Evolutionary conservation across 805 yeast genomes (phyloP).

Genomic region (Wickerhamiella shivajii): DNA sequence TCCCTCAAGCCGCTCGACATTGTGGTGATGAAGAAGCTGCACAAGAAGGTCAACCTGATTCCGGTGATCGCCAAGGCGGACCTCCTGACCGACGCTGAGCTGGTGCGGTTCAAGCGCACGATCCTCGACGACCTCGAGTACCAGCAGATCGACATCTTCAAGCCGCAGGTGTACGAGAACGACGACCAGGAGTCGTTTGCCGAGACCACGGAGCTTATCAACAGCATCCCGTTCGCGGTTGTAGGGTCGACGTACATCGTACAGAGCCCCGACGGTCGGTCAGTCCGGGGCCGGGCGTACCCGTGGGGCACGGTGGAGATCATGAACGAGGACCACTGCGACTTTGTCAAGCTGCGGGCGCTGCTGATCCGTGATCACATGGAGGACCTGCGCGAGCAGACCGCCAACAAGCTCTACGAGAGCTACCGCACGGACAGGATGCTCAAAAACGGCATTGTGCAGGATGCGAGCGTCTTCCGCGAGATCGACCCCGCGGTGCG

Average conservation of each 20-base stretch:
- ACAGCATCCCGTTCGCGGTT: slow-evolving; percentile 79
- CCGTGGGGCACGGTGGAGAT: slow-evolving; percentile 98
- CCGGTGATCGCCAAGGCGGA: slow-evolving; percentile 94
- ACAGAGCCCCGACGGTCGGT: slow-evolving; percentile 53
- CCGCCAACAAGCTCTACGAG: slow-evolving; percentile 66
- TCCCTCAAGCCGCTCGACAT: slow-evolving; percentile 78
- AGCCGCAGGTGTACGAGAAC: slow-evolving; percentile 61
- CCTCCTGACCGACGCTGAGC: slow-evolving; percentile 79
- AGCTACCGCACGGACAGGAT: slow-evolving; percentile 78
- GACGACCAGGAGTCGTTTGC: slow-evolving; percentile 73
- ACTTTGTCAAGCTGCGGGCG: slow-evolving; percentile 78
- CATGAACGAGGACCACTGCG: slow-evolving; percentile 87
- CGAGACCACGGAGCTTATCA: slow-evolving; percentile 51
- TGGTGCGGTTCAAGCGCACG: slow-evolving; percentile 56
- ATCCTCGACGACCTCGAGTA: slow-evolving; percentile 61
- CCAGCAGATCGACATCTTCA: slow-evolving; percentile 62
- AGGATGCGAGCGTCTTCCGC: slow-evolving; percentile 83
- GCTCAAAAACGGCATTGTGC: slow-evolving; percentile 68
- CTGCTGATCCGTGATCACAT: slow-evolving; percentile 76
- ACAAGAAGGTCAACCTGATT: slow-evolving; percentile 81
- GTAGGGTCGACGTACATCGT: slow-evolving; percentile 75
- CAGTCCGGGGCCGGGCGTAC: slow-evolving; percentile 79
- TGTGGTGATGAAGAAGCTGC: slow-evolving; percentile 72
- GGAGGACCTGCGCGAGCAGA: slow-evolving; percentile 85
- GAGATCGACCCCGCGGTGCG: slow-evolving; percentile 86